Percentiles rank a stretch among this genome's conserved stretches.
phyloP scores from a whole-genome alignment of 163 green algal species.

The Chlorella variabilis region DNA sequence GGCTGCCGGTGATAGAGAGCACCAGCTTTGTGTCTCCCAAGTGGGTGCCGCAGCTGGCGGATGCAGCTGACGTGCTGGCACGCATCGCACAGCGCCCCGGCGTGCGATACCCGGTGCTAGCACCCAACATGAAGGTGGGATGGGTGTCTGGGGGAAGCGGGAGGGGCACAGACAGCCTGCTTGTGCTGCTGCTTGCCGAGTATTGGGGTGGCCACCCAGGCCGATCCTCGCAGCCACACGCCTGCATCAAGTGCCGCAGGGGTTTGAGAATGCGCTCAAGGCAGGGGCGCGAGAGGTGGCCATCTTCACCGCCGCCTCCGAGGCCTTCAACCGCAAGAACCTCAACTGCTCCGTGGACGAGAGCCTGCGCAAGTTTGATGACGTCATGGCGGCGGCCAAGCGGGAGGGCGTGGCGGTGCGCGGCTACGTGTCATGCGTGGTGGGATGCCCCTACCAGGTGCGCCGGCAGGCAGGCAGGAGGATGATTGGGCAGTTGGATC shows the following conservation, averaged over 20 bases:
- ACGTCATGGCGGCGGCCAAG: slow-evolving; percentile 65
- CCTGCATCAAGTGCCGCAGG: no score
- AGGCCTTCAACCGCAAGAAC: slow-evolving; percentile 87
- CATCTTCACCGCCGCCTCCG: slow-evolving; percentile 86
- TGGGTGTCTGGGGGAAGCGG: neutral
- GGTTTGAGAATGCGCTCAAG: slow-evolving; percentile 69
- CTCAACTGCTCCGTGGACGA: slow-evolving; percentile 82
- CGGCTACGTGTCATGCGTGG: slow-evolving; percentile 88
- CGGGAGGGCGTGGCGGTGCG: slow-evolving; percentile 60
- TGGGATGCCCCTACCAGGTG: slow-evolving; percentile 84
- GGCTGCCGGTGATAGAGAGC: slow-evolving; percentile 78
- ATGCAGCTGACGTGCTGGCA: slow-evolving; percentile 80
- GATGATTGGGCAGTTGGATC: no score
- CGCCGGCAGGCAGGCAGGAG: neutral
- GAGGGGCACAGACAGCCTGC: neutral
- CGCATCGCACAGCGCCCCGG: slow-evolving; percentile 57
- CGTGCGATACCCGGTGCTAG: slow-evolving; percentile 84
- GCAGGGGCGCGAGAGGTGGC: slow-evolving; percentile 81
- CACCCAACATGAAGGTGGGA: slow-evolving; percentile 85
- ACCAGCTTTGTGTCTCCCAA: slow-evolving; percentile 94
- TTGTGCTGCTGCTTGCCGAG: no score
- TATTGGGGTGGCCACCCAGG: no score
- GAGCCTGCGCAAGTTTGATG: slow-evolving; percentile 73
- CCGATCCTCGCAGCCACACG: no score
- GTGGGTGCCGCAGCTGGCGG: slow-evolving; percentile 91